phyloP scores from a whole-genome alignment of 768 basidiomycete genomes.

The Phlebiopsis gigantea region DNA sequence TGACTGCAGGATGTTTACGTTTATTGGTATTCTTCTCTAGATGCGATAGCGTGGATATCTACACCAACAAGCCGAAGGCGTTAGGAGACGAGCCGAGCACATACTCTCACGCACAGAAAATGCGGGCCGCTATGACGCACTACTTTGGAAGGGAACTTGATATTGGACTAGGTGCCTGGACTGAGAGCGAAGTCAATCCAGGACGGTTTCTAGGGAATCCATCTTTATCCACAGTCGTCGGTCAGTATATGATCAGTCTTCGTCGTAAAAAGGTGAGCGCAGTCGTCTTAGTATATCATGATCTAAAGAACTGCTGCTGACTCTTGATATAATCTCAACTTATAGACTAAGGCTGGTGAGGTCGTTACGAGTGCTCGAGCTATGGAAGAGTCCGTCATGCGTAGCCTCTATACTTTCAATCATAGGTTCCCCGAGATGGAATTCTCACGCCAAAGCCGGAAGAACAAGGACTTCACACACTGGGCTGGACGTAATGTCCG shows the following conservation, averaged over 20 bases:
- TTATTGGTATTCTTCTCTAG: neutral
- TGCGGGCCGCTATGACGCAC: conserved; percentile 21
- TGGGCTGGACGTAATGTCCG: conserved; percentile 19
- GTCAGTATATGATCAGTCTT: conserved; percentile 23
- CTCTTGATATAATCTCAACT: neutral
- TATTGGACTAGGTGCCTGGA: conserved; percentile 14
- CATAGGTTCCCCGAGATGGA: neutral
- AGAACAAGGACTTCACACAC: neutral
- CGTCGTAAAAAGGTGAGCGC: conserved; percentile 18
- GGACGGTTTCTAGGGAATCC: conserved; percentile 18
- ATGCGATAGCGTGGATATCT: conserved; percentile 14
- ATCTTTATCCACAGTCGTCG: conserved; percentile 18
- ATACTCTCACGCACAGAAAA: conserved; percentile 16
- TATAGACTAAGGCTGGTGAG: conserved; percentile 16
- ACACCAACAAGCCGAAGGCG: conserved; percentile 9
- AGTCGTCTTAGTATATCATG: neutral
- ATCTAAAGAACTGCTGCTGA: neutral
- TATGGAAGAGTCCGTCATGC: conserved; percentile 18
- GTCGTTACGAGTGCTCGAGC: conserved; percentile 21
- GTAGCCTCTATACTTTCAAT: conserved; percentile 16
- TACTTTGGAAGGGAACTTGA: conserved; percentile 14
- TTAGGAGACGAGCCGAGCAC: neutral
- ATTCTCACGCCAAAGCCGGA: neutral
- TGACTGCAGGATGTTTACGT: neutral
- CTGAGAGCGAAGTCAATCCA: neutral